phyloP scores from a whole-genome alignment of 2,329 filamentous ascomycete genomes.

The Coniella lustricola region DNA sequence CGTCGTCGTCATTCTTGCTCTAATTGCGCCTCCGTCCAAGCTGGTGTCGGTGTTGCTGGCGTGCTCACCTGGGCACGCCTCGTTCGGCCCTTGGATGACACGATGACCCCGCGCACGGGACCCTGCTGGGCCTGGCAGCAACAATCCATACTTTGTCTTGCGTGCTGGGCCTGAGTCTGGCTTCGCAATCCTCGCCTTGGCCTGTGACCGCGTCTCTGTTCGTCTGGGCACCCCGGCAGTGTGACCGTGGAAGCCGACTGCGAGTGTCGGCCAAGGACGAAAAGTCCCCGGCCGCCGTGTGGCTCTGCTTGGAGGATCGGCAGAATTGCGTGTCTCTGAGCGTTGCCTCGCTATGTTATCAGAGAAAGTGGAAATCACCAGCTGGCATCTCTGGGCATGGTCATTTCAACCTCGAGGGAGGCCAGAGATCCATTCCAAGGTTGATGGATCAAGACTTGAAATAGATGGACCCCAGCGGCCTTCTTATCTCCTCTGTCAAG shows the following conservation, averaged over 20 bases:
- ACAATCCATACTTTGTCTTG: no score
- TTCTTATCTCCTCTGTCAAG: neutral
- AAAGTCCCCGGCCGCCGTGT: slow-evolving; percentile 5
- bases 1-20: slow-evolving; percentile 1
- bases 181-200: neutral
- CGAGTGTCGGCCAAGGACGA: slow-evolving; percentile 1
- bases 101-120: neutral
- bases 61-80: slow-evolving; percentile 1
- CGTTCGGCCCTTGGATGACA: neutral
- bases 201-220: neutral
- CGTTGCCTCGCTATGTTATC: no score
- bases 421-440: no score
- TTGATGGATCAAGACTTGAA: no score
- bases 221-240: neutral
- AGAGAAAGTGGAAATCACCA: no score
- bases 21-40: neutral
- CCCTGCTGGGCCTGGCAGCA: neutral
- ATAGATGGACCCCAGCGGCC: neutral
- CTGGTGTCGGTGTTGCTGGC: neutral
- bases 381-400: no score
- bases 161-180: no score
- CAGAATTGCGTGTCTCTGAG: neutral
- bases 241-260: neutral
- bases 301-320: neutral
- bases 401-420: no score